phyloP scores from a whole-genome alignment of 2,329 filamentous ascomycete genomes.

The Fusarium heterosporum region DNA sequence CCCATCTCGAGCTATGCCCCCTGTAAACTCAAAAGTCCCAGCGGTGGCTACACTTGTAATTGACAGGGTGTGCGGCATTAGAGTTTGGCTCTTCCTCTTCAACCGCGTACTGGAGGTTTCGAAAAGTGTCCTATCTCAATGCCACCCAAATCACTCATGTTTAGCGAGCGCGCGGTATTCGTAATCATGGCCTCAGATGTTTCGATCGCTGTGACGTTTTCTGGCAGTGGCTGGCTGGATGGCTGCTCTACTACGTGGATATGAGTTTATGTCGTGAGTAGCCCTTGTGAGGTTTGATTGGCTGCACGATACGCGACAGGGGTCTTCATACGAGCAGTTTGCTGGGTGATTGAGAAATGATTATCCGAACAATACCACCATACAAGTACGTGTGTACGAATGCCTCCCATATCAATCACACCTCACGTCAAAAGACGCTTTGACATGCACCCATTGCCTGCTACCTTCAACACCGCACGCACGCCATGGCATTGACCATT shows the following conservation, averaged over 20 bases:
- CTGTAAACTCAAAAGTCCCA: slow-evolving; percentile 17
- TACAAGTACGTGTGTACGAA: too few species aligned
- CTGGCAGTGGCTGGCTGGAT: not conserved
- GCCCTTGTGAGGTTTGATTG: slow-evolving; percentile 12
- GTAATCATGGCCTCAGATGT: not conserved
- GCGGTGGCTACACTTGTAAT: not conserved
- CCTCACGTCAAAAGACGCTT: slow-evolving; percentile 15
- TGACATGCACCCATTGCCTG: not conserved
- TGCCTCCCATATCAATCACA: not conserved
- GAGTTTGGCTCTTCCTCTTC: slow-evolving; percentile 5
- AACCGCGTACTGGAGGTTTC: not conserved
- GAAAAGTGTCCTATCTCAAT: not conserved
- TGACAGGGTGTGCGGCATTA: slow-evolving; percentile 14
- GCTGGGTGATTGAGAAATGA: not conserved
- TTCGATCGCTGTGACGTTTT: not conserved
- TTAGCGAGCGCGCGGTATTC: not conserved
- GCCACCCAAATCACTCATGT: not conserved
- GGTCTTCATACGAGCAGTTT: slow-evolving; percentile 5
- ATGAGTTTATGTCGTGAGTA: not conserved
- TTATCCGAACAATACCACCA: not conserved
- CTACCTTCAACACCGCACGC: not conserved
- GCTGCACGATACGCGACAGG: slow-evolving; percentile 19
- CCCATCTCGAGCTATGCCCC: not conserved
- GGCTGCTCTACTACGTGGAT: not conserved
- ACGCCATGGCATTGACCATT: not conserved